A percentile compares a stretch with the other conserved stretches of the same genome.
These are phyloP conservation scores for Astathelohania contejeani DNA, from an alignment of 371 early-diverging fungal genomes.

Conservation along the genomic window DNA sequence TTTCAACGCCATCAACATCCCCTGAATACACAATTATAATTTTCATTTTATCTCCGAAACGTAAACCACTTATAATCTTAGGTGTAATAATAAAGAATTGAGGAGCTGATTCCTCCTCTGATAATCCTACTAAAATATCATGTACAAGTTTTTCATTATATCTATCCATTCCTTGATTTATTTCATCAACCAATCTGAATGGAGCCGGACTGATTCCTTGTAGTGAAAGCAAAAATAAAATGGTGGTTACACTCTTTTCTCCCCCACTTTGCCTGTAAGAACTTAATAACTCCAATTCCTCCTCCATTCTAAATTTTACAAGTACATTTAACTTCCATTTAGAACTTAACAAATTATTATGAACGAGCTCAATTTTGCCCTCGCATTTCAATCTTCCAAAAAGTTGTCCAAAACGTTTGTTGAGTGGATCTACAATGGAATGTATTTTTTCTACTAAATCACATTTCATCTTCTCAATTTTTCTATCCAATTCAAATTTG, in stretches of 20 bases:
- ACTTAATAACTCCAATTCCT: conserved; percentile 66
- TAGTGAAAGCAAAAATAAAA: conserved; percentile 81
- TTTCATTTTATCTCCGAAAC: conserved; percentile 73
- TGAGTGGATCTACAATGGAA: conserved; percentile 2
- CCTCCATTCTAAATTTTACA: conserved; percentile 58
- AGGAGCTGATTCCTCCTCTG: conserved; percentile 5
- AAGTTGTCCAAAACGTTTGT: conserved; percentile 21
- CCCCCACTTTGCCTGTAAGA: conserved; percentile 91
- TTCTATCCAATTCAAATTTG: not conserved
- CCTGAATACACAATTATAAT: conserved; percentile 79
- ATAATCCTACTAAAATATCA: conserved; percentile 54
- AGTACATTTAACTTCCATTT: conserved; percentile 82
- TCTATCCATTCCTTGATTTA: conserved; percentile 98
- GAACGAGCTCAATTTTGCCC: conserved; percentile 31
- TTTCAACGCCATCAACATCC: conserved; percentile 50
- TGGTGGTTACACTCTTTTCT: conserved; percentile 58
- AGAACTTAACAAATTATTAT: conserved; percentile 61
- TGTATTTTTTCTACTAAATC: not conserved
- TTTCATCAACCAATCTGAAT: conserved; percentile 97
- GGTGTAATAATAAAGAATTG: conserved; percentile 92
- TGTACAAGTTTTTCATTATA: conserved; percentile 86
- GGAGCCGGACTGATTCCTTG: conserved; percentile 69
- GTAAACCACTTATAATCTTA: conserved; percentile 80
- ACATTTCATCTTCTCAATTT: conserved; percentile 1
- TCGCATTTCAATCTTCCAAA: conserved; percentile 29